Evolutionary conservation across 345 rosid species (phyloP).

Genomic region (Draba incana): DNA sequence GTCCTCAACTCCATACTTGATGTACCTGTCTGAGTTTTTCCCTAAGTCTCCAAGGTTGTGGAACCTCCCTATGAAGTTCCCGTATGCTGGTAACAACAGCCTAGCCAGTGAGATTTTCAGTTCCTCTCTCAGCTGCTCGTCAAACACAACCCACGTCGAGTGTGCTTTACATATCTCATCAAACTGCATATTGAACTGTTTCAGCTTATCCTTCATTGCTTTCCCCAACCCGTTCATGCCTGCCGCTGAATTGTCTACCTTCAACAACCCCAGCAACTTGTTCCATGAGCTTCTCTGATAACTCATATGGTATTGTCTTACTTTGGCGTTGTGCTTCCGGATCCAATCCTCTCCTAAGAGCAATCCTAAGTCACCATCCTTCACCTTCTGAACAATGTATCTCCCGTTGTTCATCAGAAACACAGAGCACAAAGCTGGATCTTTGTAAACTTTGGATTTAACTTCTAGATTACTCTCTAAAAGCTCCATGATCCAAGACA

Average conservation of each 20-base stretch:
- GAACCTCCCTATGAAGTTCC: constrained; percentile 57
- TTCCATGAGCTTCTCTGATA: constrained; percentile 84
- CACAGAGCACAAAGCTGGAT: constrained; percentile 61
- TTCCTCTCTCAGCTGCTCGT: constrained; percentile 74
- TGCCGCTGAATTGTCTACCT: constrained; percentile 48
- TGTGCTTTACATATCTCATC: constrained; percentile 62
- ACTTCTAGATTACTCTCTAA: constrained; percentile 88
- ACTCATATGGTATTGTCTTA: constrained; percentile 54
- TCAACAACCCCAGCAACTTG: constrained; percentile 60
- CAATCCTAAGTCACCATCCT: constrained; percentile 64
- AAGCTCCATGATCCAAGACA: constrained; percentile 93
- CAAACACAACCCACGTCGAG: constrained; percentile 59
- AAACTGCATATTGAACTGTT: constrained; percentile 54
- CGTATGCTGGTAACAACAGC: constrained; percentile 61
- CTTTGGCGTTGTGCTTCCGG: constrained; percentile 75
- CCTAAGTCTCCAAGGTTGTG: constrained; percentile 62
- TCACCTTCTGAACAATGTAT: constrained; percentile 88
- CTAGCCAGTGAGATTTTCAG: constrained; percentile 51
- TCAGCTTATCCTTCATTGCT: constrained; percentile 66
- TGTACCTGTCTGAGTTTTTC: constrained; percentile 51
- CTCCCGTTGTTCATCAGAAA: constrained; percentile 89
- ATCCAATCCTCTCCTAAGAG: constrained; percentile 89
- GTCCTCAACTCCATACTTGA: constrained; percentile 55
- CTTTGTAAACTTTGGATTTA: constrained; percentile 75
- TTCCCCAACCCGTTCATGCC: constrained; percentile 48